Evolutionary conservation across 805 yeast species (phyloP).

Genomic region (Starmerella sp.): DNA sequence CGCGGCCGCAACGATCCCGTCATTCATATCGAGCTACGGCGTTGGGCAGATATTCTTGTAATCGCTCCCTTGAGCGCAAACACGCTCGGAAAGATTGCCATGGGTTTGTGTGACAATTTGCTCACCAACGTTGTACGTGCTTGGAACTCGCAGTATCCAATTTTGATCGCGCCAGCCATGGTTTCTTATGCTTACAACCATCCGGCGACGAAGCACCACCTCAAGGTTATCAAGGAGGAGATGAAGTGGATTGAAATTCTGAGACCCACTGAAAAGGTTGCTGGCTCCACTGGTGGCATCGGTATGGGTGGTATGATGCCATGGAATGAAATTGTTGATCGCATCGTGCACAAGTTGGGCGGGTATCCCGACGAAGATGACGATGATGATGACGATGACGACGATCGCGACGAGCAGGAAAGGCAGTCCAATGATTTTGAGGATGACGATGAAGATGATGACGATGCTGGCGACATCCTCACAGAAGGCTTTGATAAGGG

Average conservation of each 20-base stretch:
- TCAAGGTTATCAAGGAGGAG: conserved; percentile 65
- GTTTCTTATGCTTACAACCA: conserved; percentile 84
- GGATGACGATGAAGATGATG: conserved; percentile 40
- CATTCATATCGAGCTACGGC: conserved; percentile 78
- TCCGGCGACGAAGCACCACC: conserved; percentile 74
- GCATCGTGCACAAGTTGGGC: conserved; percentile 60
- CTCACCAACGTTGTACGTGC: conserved; percentile 85
- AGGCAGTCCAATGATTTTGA: conserved; percentile 32
- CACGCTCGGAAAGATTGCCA: conserved; percentile 75
- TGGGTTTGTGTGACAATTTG: conserved; percentile 87
- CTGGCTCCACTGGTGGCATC: conserved; percentile 87
- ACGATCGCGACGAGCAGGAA: conserved; percentile 29
- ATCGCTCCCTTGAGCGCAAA: conserved; percentile 95
- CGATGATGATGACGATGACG: conserved; percentile 38
- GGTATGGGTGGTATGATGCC: conserved; percentile 99
- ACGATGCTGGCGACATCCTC: conserved; percentile 16
- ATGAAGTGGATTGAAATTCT: conserved; percentile 94
- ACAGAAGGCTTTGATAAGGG: conserved; percentile 10
- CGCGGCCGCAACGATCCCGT: conserved; percentile 77
- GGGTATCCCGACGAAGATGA: conserved; percentile 48
- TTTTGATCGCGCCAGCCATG: conserved; percentile 91
- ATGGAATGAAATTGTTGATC: conserved; percentile 86
- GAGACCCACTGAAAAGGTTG: conserved; percentile 88
- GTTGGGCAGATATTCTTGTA: conserved; percentile 86
- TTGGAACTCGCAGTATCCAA: conserved; percentile 88